Percentiles rank a stretch among this genome's conserved stretches.
Evolutionary conservation across 1,139 yeast genomes (phyloP).

Genomic region (Geotrichum macrosporum): DNA sequence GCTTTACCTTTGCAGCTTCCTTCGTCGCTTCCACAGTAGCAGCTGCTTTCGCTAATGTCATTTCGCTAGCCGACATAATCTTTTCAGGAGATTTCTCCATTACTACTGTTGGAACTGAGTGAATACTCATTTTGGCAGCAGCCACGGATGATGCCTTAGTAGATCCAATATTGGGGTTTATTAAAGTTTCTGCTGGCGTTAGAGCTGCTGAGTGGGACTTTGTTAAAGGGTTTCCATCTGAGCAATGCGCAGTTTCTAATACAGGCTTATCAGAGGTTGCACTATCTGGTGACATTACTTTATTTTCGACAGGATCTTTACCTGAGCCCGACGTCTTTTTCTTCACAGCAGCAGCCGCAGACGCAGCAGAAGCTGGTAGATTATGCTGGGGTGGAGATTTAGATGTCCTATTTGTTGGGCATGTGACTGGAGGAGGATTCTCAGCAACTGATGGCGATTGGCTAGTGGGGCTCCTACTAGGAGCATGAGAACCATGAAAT

Average conservation of each 20-base stretch:
- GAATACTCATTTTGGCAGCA: conserved; percentile 10
- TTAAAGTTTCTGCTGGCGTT: no score
- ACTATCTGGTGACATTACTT: not conserved
- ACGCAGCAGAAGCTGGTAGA: conserved; percentile 6
- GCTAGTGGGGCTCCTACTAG: conserved; percentile 1
- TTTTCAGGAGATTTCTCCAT: conserved; percentile 7
- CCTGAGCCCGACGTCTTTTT: no score
- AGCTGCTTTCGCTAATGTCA: conserved; percentile 10
- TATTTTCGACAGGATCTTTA: not conserved
- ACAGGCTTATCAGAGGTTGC: not conserved
- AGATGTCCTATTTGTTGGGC: not conserved
- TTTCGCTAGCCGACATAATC: not conserved
- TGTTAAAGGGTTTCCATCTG: no score
- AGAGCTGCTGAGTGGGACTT: no score
- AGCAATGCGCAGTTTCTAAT: no score
- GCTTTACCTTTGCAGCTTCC: conserved; percentile 3
- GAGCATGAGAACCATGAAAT: not conserved
- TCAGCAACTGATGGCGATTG: no score
- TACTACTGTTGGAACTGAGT: conserved; percentile 3
- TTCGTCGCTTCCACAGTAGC: conserved; percentile 10
- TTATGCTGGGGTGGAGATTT: not conserved
- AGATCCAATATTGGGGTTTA: not conserved
- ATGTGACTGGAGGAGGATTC: not conserved
- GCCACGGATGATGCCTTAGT: conserved; percentile 12
- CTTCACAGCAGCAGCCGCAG: conserved; percentile 14